phyloP scores from a whole-genome alignment of 805 yeast genomes.

The Gaillardinia entomophila region DNA sequence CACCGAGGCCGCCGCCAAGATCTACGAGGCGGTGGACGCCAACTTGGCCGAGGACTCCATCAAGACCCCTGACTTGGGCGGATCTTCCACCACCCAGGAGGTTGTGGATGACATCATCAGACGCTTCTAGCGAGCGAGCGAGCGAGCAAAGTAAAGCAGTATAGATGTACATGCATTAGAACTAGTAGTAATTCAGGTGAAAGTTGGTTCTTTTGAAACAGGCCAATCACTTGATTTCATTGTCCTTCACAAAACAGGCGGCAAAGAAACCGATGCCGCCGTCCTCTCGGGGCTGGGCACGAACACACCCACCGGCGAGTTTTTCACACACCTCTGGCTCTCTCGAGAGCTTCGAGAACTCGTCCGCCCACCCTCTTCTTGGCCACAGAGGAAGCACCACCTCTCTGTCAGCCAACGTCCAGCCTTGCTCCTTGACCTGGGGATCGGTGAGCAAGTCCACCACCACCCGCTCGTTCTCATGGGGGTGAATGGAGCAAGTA shows the following conservation, averaged over 20 bases:
- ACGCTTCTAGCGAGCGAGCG: conserved; percentile 27
- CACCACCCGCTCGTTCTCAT: conserved; percentile 92
- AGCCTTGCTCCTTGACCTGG: conserved; percentile 60
- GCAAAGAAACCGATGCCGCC: conserved; percentile 99
- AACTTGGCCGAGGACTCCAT: conserved; percentile 73
- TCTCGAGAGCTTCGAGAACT: conserved; percentile 47
- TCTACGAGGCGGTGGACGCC: conserved; percentile 91
- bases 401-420: conserved; percentile 60
- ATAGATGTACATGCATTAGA: background rate
- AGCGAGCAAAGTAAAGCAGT: background rate
- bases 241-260: conserved; percentile 69
- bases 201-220: background rate
- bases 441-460: conserved; percentile 66
- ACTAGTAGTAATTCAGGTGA: background rate
- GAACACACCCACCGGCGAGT: conserved; percentile 79
- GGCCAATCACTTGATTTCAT: background rate
- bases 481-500: conserved; percentile 91
- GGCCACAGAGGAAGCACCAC: conserved; percentile 82
- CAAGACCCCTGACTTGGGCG: conserved; percentile 95
- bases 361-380: conserved; percentile 72
- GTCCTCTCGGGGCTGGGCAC: conserved; percentile 80
- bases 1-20: conserved; percentile 82
- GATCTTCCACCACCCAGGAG: conserved; percentile 77
- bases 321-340: conserved; percentile 33
- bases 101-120: conserved; percentile 79